These are phyloP conservation scores for Sequoiadendron giganteum DNA, from an alignment of 75 land plant genomes.

Conservation along the genomic window DNA sequence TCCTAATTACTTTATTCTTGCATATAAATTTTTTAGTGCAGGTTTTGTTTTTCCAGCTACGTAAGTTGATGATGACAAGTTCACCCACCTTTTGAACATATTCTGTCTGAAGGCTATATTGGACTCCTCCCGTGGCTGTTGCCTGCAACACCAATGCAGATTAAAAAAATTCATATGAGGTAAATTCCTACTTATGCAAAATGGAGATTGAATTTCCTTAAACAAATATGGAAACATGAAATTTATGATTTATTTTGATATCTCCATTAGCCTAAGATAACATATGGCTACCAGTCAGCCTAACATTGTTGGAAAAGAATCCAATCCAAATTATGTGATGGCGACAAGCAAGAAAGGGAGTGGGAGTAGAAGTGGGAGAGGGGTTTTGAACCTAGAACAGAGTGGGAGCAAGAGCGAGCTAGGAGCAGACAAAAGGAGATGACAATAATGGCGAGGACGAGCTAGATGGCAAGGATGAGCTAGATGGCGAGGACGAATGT, in stretches of 20 bases:
- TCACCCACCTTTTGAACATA: conserved; percentile 62
- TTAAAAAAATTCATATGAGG: neutral
- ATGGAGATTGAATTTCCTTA: neutral
- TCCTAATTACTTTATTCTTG: neutral
- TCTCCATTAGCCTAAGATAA: neutral
- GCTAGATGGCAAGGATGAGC: no score
- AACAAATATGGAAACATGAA: neutral
- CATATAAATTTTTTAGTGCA: neutral
- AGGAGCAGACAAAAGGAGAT: no score
- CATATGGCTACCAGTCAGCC: neutral
- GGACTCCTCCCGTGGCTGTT: conserved; percentile 57
- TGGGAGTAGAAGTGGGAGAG: no score
- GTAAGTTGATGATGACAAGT: neutral
- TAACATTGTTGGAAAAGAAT: neutral
- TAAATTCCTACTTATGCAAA: neutral
- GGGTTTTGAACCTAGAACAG: no score
- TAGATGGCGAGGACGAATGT: no score
- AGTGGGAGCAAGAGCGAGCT: no score
- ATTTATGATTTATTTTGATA: neutral
- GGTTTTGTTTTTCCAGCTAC: neutral
- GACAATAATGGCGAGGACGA: no score
- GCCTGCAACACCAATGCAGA: conserved; percentile 32
- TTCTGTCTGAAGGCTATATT: conserved; percentile 61
- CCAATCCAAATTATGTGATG: no score
- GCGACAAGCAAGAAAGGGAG: no score